Evolutionary conservation across 805 yeast genomes (phyloP).

Genomic region (Yamadazyma nakazawae): DNA sequence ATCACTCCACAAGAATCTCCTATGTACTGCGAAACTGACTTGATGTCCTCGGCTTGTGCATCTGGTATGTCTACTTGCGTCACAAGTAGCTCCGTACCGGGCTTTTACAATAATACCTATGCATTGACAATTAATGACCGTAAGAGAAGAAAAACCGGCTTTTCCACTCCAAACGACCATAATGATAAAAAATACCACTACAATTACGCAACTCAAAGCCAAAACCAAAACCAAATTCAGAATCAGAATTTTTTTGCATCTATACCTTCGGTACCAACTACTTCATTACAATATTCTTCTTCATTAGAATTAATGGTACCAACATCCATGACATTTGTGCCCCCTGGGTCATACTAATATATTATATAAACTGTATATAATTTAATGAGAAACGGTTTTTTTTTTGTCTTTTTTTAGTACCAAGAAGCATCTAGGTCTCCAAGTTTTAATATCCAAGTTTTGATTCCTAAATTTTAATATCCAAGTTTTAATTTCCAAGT

Average conservation of each 20-base stretch:
- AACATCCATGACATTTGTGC: background rate
- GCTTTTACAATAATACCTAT: background rate
- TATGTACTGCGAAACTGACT: background rate
- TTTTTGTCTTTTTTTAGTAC: no score
- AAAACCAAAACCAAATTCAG: background rate
- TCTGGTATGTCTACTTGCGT: background rate
- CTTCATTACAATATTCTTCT: background rate
- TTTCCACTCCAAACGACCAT: slow-evolving; percentile 4
- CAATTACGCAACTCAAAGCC: background rate
- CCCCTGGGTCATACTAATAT: background rate
- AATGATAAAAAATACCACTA: background rate
- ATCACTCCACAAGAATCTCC: slow-evolving; percentile 11
- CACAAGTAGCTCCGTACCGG: background rate
- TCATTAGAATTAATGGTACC: background rate
- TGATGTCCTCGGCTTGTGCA: background rate
- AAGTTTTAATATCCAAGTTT: no score
- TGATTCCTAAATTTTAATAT: no score
- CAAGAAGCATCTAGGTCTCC: no score
- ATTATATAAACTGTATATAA: background rate
- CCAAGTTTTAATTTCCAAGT: no score
- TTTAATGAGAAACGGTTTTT: background rate
- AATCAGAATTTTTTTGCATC: background rate
- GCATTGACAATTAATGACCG: background rate
- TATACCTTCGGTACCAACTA: background rate
- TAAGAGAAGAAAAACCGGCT: slow-evolving; percentile 3